Evolutionary conservation across 2,329 filamentous ascomycete species (phyloP), one percentile per base, ranked within the genome.

Genomic region (Thermochaetoides dissita): DNA sequence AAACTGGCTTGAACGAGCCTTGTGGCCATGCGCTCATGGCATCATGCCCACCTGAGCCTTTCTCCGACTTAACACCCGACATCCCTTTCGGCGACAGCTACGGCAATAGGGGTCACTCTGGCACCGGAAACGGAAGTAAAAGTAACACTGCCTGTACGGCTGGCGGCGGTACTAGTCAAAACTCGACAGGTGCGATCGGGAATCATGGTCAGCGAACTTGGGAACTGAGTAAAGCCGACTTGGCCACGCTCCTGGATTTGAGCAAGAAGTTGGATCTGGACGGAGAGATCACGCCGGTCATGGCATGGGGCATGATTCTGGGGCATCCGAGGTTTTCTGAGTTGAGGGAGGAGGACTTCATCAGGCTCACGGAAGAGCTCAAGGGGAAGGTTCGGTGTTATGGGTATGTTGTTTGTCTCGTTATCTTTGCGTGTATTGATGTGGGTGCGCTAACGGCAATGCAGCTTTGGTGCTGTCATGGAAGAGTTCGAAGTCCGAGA

Each of bases 1-100:
- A 76, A 42, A 66, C 72, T 41, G 80, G 81, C 49, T 72, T 72
- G 51, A 38, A 44, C 36, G 76, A 81, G 45, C 70, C 84, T 35
- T 89, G 84, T 50, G 91, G 89, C 34, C 91, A 98, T 60, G 88
- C 85, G 5, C 68, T 96, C 51, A 96, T 96, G 89, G 84, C 85
- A 10, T 84, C 83, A 10, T 94, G 85, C 57, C 88, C 89, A 37
- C 85, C 88, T 6, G 75, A 79, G 49, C 68, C 71, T 3, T 71
- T 72, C 45, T 55, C 64, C 40, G 67, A 73, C 42, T 56, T 71
- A 45, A 65, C 63, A 40, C 52, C 62, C 35, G 66, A 72, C 8
- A 64, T 71, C 29, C 71, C 72, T 0, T 78, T 77, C 54, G 72
- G 72, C 28, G 55, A 39, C 61, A 68, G 9, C 47, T 57, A 55